Evolutionary conservation across 2,329 filamentous ascomycete genomes (phyloP).

Genomic region (Nigrograna mackinnonii): DNA sequence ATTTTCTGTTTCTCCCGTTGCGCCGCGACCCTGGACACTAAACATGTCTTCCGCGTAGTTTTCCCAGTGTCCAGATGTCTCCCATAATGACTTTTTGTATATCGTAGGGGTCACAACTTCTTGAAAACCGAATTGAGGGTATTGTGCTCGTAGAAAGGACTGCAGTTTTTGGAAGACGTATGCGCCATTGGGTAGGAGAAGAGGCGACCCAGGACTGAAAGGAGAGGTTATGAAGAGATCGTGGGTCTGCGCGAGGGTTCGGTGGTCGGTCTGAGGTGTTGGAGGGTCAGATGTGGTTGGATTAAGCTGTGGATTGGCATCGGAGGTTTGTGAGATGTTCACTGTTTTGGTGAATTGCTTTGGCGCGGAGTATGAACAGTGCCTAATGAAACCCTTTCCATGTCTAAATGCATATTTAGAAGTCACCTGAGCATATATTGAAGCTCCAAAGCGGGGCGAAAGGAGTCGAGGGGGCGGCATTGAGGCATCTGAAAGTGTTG

Average conservation of each 20-base stretch:
- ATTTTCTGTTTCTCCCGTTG: constrained; percentile 45
- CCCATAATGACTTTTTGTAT: constrained; percentile 87
- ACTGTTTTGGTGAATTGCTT: constrained; percentile 26
- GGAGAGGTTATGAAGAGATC: constrained; percentile 77
- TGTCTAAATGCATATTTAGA: constrained; percentile 4
- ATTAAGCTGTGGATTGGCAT: constrained; percentile 26
- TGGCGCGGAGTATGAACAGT: constrained; percentile 39
- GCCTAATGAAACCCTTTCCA: constrained; percentile 17
- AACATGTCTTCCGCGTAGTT: constrained; percentile 96
- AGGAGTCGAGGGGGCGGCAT: constrained; percentile 36
- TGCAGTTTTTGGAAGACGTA: constrained; percentile 83
- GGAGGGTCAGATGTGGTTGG: constrained; percentile 36
- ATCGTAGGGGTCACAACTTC: constrained; percentile 90
- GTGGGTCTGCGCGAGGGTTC: constrained; percentile 58
- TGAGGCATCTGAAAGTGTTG: constrained; percentile 23
- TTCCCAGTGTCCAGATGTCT: constrained; percentile 82
- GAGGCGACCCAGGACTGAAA: constrained; percentile 83
- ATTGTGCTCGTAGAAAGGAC: constrained; percentile 80
- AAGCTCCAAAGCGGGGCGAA: constrained; percentile 14
- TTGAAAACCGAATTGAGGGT: constrained; percentile 81
- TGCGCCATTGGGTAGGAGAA: constrained; percentile 81
- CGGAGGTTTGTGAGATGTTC: constrained; percentile 16
- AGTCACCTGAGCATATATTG: constrained; percentile 11
- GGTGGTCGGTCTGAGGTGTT: constrained; percentile 52
- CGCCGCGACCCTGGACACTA: constrained; percentile 66